Percentiles rank a stretch among this genome's conserved stretches.
phyloP scores from a whole-genome alignment of 805 yeast genomes.

The Metschnikowia santaceciliae region DNA sequence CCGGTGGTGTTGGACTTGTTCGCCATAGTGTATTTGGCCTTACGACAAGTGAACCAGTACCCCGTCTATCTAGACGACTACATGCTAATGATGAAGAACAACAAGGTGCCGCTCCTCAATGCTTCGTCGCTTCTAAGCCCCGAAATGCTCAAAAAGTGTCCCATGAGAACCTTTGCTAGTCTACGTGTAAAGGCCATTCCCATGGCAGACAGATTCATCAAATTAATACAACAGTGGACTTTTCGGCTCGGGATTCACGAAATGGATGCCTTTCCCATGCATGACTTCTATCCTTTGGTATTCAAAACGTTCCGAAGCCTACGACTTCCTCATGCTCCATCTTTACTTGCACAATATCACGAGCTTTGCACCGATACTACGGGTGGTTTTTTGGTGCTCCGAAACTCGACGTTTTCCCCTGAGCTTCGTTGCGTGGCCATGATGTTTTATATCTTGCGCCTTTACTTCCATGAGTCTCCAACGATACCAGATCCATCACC shows the following conservation, averaged over 20 bases:
- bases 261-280: slow-evolving; percentile 14
- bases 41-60: slow-evolving; percentile 39
- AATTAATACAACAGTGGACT: slow-evolving; percentile 13
- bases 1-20: slow-evolving; percentile 29
- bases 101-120: slow-evolving; percentile 48
- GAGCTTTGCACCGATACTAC: slow-evolving; percentile 15
- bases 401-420: slow-evolving; percentile 20
- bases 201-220: slow-evolving; percentile 31
- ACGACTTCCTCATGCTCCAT: slow-evolving; percentile 46
- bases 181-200: slow-evolving; percentile 43
- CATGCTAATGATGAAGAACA: slow-evolving; percentile 36
- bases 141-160: slow-evolving; percentile 21
- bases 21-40: slow-evolving; percentile 47
- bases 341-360: slow-evolving; percentile 37
- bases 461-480: slow-evolving; percentile 21
- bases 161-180: slow-evolving; percentile 31
- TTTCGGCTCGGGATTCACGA: slow-evolving; percentile 3
- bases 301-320: slow-evolving; percentile 40
- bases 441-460: slow-evolving; percentile 27
- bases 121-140: slow-evolving; percentile 40
- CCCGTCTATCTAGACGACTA: slow-evolving; percentile 53
- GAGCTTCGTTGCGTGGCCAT: slow-evolving; percentile 35
- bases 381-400: slow-evolving; percentile 7
- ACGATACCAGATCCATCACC: slow-evolving; percentile 8
- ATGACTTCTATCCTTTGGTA: slow-evolving; percentile 34